Evolutionary conservation across 495 filamentous ascomycete species (phyloP).

Genomic region (Echria macrotheca): DNA sequence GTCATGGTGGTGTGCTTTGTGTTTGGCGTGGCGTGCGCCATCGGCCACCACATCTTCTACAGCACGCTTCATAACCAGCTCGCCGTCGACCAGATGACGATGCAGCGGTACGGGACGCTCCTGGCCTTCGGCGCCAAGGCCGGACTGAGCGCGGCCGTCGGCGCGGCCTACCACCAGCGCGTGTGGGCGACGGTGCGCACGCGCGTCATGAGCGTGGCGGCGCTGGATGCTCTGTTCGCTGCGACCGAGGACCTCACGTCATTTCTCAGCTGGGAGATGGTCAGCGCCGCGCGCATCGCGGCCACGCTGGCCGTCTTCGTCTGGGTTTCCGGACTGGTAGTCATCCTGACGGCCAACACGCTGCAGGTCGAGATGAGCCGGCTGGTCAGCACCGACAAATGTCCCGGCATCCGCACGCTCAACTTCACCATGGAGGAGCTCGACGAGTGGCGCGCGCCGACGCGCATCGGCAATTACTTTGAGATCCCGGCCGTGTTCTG

Average conservation of each 20-base stretch:
- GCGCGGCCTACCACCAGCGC: slow-evolving; percentile 29
- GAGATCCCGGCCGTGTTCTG: slow-evolving; percentile 29
- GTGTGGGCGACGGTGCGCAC: slow-evolving; percentile 34
- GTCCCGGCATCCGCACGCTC: slow-evolving; percentile 27
- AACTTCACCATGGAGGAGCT: slow-evolving; percentile 34
- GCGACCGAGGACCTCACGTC: slow-evolving; percentile 28
- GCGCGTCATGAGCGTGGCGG: slow-evolving; percentile 28
- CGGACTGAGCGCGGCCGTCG: slow-evolving; percentile 28
- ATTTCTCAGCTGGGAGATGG: slow-evolving; percentile 29
- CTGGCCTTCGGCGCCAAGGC: slow-evolving; percentile 33
- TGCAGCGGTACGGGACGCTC: slow-evolving; percentile 36
- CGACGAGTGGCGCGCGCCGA: slow-evolving; percentile 30
- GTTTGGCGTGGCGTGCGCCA: slow-evolving; percentile 29
- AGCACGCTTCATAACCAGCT: slow-evolving; percentile 23
- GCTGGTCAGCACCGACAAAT: slow-evolving; percentile 12
- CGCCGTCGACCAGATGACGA: slow-evolving; percentile 28
- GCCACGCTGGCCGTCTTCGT: slow-evolving; percentile 28
- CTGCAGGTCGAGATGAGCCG: slow-evolving; percentile 25
- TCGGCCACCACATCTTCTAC: slow-evolving; percentile 33
- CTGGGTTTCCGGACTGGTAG: slow-evolving; percentile 31
- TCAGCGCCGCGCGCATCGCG: slow-evolving; percentile 28
- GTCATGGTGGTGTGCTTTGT: slow-evolving; percentile 31
- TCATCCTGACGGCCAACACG: slow-evolving; percentile 35
- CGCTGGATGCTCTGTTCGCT: slow-evolving; percentile 33
- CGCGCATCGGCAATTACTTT: slow-evolving; percentile 20